Conservation (phyloP, 805 yeast genomes). For the Schizosaccharomyces lindneri region DNA sequence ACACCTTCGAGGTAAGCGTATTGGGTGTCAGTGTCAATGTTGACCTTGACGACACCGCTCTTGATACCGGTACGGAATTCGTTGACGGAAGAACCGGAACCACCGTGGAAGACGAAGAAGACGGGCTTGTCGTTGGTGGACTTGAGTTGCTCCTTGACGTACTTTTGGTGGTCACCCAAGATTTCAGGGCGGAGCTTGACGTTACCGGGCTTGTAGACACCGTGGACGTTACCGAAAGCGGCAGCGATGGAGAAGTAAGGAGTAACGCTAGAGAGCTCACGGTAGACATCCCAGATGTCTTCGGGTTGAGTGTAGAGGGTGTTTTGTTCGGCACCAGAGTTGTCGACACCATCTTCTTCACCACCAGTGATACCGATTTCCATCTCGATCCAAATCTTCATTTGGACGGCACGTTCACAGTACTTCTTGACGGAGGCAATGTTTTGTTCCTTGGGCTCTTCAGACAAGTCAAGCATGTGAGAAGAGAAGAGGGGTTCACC, state of each 20-base stretch:
- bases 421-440: slow-evolving; percentile 81
- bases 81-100: slow-evolving; percentile 84
- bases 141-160: slow-evolving; percentile 46
- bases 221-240: slow-evolving; percentile 98
- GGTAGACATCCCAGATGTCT: slow-evolving; percentile 75
- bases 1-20: slow-evolving; percentile 91
- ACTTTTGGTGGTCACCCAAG: slow-evolving; percentile 84
- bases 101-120: slow-evolving; percentile 98
- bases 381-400: slow-evolving; percentile 97
- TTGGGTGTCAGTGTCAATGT: slow-evolving; percentile 97
- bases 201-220: slow-evolving; percentile 98
- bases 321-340: slow-evolving; percentile 73
- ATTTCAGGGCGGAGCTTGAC: slow-evolving; percentile 79
- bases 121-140: slow-evolving; percentile 40
- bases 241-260: slow-evolving; percentile 99
- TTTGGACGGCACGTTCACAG: slow-evolving; percentile 78
- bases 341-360: slow-evolving; percentile 99
- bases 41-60: slow-evolving; percentile 95
- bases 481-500: slow-evolving; percentile 96
- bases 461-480: slow-evolving; percentile 95
- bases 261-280: slow-evolving; percentile 71
- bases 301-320: slow-evolving; percentile 83
- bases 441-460: slow-evolving; percentile 90
- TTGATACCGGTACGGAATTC: slow-evolving; percentile 81
- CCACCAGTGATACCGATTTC: slow-evolving; percentile 99